Conservation (phyloP, 495 filamentous ascomycete genomes). For the Aspergillus carlsbadensis region DNA sequence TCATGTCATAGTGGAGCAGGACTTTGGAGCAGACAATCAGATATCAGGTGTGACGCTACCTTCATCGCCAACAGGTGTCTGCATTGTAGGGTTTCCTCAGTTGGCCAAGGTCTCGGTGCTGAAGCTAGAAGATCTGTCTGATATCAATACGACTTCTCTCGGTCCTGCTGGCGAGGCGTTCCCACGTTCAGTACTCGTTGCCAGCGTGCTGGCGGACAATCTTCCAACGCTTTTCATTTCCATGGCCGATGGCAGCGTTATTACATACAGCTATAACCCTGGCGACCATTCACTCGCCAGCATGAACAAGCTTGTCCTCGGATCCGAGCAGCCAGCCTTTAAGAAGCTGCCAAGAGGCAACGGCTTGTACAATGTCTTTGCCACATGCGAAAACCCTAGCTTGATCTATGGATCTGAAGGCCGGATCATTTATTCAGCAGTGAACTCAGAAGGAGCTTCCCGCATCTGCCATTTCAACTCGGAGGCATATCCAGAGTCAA, state of each 20-base stretch:
- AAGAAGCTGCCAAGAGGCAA: slow-evolving; percentile 67
- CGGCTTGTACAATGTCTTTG: slow-evolving; percentile 77
- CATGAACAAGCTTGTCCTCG: slow-evolving; percentile 80
- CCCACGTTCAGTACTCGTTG: slow-evolving; percentile 78
- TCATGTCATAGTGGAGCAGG: slow-evolving; percentile 51
- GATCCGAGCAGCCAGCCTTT: slow-evolving; percentile 79
- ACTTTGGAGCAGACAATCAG: slow-evolving; percentile 65
- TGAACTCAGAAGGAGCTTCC: slow-evolving; percentile 86
- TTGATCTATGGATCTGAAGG: slow-evolving; percentile 88
- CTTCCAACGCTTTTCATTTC: slow-evolving; percentile 81
- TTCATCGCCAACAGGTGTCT: slow-evolving; percentile 46
- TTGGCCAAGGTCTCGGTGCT: slow-evolving; percentile 72
- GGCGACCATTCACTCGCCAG: slow-evolving; percentile 58
- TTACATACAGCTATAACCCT: slow-evolving; percentile 75
- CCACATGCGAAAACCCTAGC: slow-evolving; percentile 89
- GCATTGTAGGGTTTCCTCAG: slow-evolving; percentile 83
- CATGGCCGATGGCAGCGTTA: slow-evolving; percentile 92
- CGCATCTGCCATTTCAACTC: slow-evolving; percentile 79
- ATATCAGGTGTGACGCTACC: slow-evolving; percentile 79
- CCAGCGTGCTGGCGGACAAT: slow-evolving; percentile 61
- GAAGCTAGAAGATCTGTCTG: slow-evolving; percentile 59
- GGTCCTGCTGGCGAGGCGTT: slow-evolving; percentile 62
- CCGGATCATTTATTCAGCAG: slow-evolving; percentile 86
- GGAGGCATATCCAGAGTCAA: slow-evolving; percentile 74
- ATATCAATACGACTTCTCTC: slow-evolving; percentile 60